Evolutionary conservation across 345 rosid genomes (phyloP).

Genomic region (Clausena lansium): DNA sequence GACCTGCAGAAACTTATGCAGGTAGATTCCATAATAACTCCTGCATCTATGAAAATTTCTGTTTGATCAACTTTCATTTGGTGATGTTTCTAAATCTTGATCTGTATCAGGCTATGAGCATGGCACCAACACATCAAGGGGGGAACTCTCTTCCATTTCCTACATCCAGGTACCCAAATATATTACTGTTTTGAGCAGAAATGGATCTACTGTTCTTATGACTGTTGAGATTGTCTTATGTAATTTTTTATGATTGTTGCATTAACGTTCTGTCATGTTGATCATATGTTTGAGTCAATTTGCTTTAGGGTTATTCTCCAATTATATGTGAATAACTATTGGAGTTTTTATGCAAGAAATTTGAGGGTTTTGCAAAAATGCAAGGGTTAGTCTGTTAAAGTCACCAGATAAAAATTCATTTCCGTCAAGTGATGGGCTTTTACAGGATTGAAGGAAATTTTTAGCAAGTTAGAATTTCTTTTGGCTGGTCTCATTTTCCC

Average conservation of each 20-base stretch:
- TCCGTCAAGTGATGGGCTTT: background rate
- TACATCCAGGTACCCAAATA: constrained; percentile 50
- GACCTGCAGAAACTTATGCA: constrained; percentile 77
- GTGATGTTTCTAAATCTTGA: constrained; percentile 11
- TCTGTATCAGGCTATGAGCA: constrained; percentile 43
- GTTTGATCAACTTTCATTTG: constrained; percentile 6
- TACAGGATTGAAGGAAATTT: background rate
- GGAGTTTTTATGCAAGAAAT: background rate
- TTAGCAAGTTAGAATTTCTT: background rate
- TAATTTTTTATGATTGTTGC: background rate
- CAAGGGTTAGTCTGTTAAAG: background rate
- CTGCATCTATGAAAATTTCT: background rate
- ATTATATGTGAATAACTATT: background rate
- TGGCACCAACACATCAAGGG: constrained; percentile 34
- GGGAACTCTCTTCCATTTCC: constrained; percentile 53
- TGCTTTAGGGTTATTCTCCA: background rate
- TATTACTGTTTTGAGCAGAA: background rate
- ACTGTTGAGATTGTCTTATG: background rate
- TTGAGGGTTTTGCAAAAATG: background rate
- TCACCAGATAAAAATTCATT: background rate
- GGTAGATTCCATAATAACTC: constrained; percentile 34
- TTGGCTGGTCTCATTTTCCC: background rate
- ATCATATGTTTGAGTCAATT: background rate
- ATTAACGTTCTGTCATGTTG: background rate
- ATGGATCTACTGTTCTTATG: background rate